Evolutionary conservation across 1,284 basidiomycete genomes (phyloP).

Genomic region (Vanrija humicola): DNA sequence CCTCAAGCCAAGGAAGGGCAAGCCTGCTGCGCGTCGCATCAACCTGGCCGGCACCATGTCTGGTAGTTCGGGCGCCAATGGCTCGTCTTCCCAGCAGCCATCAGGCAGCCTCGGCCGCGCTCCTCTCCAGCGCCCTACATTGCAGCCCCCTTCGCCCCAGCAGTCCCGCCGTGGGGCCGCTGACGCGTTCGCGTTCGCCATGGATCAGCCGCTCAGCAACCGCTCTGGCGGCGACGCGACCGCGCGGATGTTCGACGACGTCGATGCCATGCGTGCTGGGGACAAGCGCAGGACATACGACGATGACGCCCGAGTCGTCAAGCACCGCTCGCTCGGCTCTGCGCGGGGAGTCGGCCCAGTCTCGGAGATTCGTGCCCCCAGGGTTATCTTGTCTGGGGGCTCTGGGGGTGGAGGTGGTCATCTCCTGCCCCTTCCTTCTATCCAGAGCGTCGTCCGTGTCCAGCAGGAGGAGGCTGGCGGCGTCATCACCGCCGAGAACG

Average conservation of each 20-base stretch:
- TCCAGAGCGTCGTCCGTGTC: conserved; percentile 33
- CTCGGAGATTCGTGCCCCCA: conserved; percentile 32
- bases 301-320: conserved; percentile 6
- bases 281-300: conserved; percentile 34
- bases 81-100: background rate
- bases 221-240: conserved; percentile 21
- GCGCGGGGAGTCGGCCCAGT: conserved; percentile 17
- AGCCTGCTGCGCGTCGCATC: conserved; percentile 15
- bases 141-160: background rate
- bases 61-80: conserved; percentile 1
- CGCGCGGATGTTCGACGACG: conserved; percentile 32
- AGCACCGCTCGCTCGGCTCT: conserved; percentile 27
- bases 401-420: conserved; percentile 1
- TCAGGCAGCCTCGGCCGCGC: conserved; percentile 1
- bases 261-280: conserved; percentile 12
- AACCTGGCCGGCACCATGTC: conserved; percentile 12
- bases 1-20: conserved; percentile 19
- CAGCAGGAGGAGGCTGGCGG: conserved; percentile 21
- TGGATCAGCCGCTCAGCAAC: conserved; percentile 32
- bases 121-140: background rate
- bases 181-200: conserved; percentile 31
- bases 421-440: conserved; percentile 16
- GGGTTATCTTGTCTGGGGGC: background rate
- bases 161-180: conserved; percentile 1
- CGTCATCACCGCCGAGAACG: conserved; percentile 64